Conservation (phyloP, 805 yeast genomes). For the Candida oleophila region DNA sequence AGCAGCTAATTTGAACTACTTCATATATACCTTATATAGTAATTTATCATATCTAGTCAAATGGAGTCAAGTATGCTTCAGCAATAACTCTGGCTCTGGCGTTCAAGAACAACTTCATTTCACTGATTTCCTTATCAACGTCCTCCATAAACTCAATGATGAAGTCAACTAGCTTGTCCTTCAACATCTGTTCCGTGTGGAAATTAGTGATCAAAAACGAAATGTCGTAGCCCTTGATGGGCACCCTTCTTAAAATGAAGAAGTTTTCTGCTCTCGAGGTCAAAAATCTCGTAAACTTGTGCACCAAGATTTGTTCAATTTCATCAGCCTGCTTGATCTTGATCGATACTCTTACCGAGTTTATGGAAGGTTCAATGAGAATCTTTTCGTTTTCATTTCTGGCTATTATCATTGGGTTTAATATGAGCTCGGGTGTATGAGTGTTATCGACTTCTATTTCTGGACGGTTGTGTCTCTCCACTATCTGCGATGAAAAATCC, state of each 20-base stretch:
- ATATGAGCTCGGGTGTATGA: conserved; percentile 73
- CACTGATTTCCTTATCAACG: conserved; percentile 97
- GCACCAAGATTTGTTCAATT: conserved; percentile 90
- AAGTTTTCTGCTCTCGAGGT: conserved; percentile 96
- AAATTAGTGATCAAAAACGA: conserved; percentile 90
- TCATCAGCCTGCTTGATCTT: conserved; percentile 97
- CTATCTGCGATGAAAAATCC: conserved; percentile 92
- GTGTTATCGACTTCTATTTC: conserved; percentile 83
- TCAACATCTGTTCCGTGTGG: conserved; percentile 94
- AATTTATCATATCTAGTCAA: conserved; percentile 69
- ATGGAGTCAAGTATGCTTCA: conserved; percentile 89
- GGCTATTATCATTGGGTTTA: conserved; percentile 86
- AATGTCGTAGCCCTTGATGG: conserved; percentile 88
- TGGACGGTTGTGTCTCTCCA: conserved; percentile 96
- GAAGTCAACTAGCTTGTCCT: conserved; percentile 92
- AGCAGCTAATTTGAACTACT: too few relatives aligned
- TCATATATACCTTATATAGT: too few relatives aligned
- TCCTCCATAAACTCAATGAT: conserved; percentile 99
- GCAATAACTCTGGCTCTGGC: conserved; percentile 98
- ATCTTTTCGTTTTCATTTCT: conserved; percentile 93
- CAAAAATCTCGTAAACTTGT: conserved; percentile 88
- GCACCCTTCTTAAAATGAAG: conserved; percentile 85
- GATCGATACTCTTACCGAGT: conserved; percentile 86
- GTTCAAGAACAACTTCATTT: conserved; percentile 93
- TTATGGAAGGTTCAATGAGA: conserved; percentile 89